phyloP scores from a whole-genome alignment of 2,329 filamentous ascomycete genomes.

The Colletotrichum spaethianum region DNA sequence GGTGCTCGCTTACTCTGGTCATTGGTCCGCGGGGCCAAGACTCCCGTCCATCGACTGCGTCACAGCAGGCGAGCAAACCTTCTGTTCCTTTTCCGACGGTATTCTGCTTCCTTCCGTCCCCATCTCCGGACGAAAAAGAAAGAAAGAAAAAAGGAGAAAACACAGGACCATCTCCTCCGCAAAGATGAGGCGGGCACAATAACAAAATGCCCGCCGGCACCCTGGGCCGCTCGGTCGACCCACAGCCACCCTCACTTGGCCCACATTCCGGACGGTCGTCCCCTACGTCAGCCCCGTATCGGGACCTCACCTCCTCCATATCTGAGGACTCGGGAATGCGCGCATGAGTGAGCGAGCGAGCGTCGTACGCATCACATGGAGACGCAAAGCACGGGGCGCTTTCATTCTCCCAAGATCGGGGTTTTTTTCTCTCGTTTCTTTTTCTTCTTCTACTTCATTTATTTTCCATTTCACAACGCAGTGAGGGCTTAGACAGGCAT shows the following conservation, averaged over 20 bases:
- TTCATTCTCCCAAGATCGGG: neutral
- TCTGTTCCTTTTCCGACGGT: neutral
- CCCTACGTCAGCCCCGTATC: neutral
- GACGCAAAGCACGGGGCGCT: neutral
- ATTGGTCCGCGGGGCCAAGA: conserved; percentile 13
- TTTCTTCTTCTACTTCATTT: no score
- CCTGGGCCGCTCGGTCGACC: neutral
- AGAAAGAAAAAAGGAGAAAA: neutral
- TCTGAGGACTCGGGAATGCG: neutral
- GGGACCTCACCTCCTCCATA: neutral
- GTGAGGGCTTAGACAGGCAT: neutral
- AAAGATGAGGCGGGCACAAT: conserved; percentile 8
- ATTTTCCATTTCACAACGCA: neutral
- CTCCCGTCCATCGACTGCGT: neutral
- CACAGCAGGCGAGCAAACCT: neutral
- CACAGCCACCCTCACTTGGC: neutral
- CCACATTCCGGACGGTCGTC: neutral
- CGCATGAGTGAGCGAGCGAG: neutral
- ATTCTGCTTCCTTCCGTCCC: neutral
- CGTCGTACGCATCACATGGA: neutral
- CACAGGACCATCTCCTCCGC: neutral
- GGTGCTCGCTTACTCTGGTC: conserved; percentile 23
- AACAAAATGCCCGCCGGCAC: neutral
- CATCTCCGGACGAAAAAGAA: neutral
- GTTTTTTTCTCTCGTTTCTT: no score